phyloP scores from a whole-genome alignment of 805 yeast species.

The Zygotorulaspora florentina region DNA sequence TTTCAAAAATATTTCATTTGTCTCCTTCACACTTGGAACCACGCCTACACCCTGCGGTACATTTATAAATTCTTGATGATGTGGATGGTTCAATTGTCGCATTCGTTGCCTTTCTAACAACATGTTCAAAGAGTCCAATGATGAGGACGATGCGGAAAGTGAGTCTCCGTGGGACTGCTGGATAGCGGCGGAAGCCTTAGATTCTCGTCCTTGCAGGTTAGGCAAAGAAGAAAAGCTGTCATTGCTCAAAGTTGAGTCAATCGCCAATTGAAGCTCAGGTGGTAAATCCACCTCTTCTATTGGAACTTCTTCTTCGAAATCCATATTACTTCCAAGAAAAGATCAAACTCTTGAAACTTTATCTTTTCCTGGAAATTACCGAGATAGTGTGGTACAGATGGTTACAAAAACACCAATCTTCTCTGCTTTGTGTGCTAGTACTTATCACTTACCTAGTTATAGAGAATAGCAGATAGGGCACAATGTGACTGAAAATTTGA shows the following conservation, averaged over 20 bases:
- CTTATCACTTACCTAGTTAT: background rate
- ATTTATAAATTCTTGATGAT: conserved; percentile 37
- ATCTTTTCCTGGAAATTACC: too few species aligned
- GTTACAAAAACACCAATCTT: too few species aligned
- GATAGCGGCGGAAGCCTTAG: conserved; percentile 1
- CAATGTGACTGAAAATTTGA: background rate
- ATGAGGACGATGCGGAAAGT: conserved; percentile 27
- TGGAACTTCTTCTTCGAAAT: conserved; percentile 5
- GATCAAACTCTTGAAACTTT: background rate
- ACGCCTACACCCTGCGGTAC: conserved; percentile 12
- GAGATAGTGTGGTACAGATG: too few species aligned
- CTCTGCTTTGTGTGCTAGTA: background rate
- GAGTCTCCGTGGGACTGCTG: conserved; percentile 8
- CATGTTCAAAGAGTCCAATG: conserved; percentile 37
- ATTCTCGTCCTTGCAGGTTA: background rate
- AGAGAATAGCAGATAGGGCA: background rate
- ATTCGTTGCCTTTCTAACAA: conserved; percentile 40
- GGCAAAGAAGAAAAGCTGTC: conserved; percentile 3
- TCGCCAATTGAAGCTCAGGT: conserved; percentile 21
- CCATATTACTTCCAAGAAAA: conserved; percentile 7
- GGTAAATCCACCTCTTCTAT: conserved; percentile 31
- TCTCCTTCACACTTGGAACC: conserved; percentile 62
- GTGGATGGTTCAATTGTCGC: conserved; percentile 41
- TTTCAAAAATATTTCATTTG: conserved; percentile 71
- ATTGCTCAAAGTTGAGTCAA: conserved; percentile 9